phyloP scores from a whole-genome alignment of 2,329 filamentous ascomycete genomes.

The Penicillium sp. region DNA sequence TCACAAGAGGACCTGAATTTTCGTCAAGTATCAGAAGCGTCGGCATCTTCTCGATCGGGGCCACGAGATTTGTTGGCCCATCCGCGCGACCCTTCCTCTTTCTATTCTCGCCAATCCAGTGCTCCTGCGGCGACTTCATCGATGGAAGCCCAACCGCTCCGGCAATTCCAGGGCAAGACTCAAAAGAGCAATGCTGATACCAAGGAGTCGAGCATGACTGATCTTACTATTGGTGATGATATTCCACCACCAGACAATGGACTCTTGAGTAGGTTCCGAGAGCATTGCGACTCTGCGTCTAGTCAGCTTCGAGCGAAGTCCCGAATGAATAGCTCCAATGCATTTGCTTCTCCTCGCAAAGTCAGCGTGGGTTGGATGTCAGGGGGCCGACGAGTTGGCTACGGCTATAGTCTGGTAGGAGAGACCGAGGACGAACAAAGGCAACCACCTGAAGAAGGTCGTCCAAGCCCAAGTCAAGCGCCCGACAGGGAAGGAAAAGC shows the following conservation, averaged over 20 bases:
- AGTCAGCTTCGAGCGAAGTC: not conserved
- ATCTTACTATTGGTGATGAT: not conserved
- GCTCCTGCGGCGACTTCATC: slow-evolving; percentile 9
- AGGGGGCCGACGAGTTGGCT: slow-evolving; percentile 36
- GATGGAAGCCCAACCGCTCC: not conserved
- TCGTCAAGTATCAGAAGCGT: slow-evolving; percentile 4
- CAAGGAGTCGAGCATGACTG: slow-evolving; percentile 3
- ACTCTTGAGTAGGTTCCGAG: slow-evolving; percentile 30
- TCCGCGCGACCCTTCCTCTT: slow-evolving; percentile 20
- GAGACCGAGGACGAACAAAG: slow-evolving; percentile 16
- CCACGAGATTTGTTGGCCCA: slow-evolving; percentile 2
- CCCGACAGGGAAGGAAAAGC: not conserved
- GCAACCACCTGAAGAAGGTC: not conserved
- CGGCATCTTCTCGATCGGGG: slow-evolving; percentile 1
- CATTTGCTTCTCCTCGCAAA: slow-evolving; percentile 23
- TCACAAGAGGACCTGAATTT: slow-evolving; percentile 14
- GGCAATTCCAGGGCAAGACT: slow-evolving; percentile 1
- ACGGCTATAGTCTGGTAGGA: slow-evolving; percentile 36
- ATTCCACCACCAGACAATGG: slow-evolving; percentile 2
- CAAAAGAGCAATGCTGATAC: slow-evolving; percentile 1
- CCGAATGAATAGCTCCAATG: not conserved
- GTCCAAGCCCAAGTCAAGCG: not conserved
- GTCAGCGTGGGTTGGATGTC: slow-evolving; percentile 42
- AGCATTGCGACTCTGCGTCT: slow-evolving; percentile 24
- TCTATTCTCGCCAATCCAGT: slow-evolving; percentile 24